Conservation (phyloP, 257 asterid species). For the Petrea volubilis region DNA sequence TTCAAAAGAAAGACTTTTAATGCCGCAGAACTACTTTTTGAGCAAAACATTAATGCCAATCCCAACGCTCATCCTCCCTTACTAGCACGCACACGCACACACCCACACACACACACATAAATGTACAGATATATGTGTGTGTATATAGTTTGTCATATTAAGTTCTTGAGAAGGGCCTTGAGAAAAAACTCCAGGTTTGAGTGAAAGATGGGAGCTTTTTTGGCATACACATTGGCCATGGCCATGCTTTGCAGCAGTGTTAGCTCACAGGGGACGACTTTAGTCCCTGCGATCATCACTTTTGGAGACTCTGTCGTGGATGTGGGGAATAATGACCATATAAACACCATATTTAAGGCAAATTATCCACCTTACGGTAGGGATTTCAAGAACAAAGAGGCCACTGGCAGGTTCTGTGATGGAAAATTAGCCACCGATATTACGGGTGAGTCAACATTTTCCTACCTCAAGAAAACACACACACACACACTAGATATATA, state of each 20-base stretch:
- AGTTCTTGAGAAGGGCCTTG: neutral
- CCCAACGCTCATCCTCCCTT: slow-evolving; percentile 46
- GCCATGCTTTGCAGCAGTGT: slow-evolving; percentile 21
- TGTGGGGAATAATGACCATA: slow-evolving; percentile 81
- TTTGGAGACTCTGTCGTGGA: slow-evolving; percentile 89
- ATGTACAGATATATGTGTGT: too few species aligned
- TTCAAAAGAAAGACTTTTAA: slow-evolving; percentile 37
- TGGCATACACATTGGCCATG: slow-evolving; percentile 35
- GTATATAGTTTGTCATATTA: neutral
- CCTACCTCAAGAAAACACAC: neutral
- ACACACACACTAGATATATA: too few species aligned
- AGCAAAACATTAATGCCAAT: slow-evolving; percentile 50
- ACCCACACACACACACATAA: neutral
- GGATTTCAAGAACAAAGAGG: slow-evolving; percentile 53
- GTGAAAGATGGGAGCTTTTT: slow-evolving; percentile 25
- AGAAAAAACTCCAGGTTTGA: neutral
- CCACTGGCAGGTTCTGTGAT: slow-evolving; percentile 93
- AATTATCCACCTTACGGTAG: slow-evolving; percentile 91
- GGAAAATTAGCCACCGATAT: slow-evolving; percentile 93
- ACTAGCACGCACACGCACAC: slow-evolving; percentile 15
- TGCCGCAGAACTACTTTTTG: slow-evolving; percentile 43
- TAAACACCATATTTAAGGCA: slow-evolving; percentile 63
- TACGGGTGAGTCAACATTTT: slow-evolving; percentile 44
- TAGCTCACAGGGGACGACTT: slow-evolving; percentile 43
- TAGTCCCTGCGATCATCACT: slow-evolving; percentile 81